These are phyloP conservation scores for Botrytis squamosa DNA, from an alignment of 2,329 filamentous ascomycete species.

Conservation along the genomic window DNA sequence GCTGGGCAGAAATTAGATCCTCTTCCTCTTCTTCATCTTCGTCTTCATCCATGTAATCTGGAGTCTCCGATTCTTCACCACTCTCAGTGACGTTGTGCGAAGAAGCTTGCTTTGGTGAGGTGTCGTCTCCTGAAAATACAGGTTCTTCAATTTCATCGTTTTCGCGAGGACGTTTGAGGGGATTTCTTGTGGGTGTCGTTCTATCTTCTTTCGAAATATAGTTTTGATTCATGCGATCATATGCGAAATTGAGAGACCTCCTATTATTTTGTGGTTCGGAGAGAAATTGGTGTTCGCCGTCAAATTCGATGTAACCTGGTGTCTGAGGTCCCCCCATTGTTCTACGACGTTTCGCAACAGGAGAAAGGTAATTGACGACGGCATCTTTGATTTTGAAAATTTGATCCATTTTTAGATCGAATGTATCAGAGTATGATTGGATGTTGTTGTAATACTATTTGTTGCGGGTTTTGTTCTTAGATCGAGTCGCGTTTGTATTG, in stretches of 20 bases:
- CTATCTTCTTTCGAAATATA: constrained; percentile 26
- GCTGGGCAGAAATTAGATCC: constrained; percentile 26
- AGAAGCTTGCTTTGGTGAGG: constrained; percentile 29
- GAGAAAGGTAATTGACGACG: constrained; percentile 35
- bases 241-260: constrained; percentile 24
- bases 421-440: neutral
- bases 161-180: constrained; percentile 33
- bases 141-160: constrained; percentile 28
- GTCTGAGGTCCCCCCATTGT: constrained; percentile 33
- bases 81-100: constrained; percentile 20
- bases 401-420: constrained; percentile 30
- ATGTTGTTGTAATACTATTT: neutral
- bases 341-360: constrained; percentile 36
- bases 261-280: constrained; percentile 27
- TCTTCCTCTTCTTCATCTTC: constrained; percentile 23
- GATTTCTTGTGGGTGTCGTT: constrained; percentile 23
- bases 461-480: neutral
- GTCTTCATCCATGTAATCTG: constrained; percentile 19
- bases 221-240: constrained; percentile 24
- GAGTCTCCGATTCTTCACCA: neutral
- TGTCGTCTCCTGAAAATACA: constrained; percentile 21
- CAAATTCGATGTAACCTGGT: constrained; percentile 22
- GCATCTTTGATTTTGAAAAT: constrained; percentile 35
- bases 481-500: neutral
- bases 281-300: constrained; percentile 23